These are phyloP conservation scores for Plectosphaerella cucumerina DNA, from an alignment of 2,329 filamentous ascomycete species.

Conservation along the genomic window DNA sequence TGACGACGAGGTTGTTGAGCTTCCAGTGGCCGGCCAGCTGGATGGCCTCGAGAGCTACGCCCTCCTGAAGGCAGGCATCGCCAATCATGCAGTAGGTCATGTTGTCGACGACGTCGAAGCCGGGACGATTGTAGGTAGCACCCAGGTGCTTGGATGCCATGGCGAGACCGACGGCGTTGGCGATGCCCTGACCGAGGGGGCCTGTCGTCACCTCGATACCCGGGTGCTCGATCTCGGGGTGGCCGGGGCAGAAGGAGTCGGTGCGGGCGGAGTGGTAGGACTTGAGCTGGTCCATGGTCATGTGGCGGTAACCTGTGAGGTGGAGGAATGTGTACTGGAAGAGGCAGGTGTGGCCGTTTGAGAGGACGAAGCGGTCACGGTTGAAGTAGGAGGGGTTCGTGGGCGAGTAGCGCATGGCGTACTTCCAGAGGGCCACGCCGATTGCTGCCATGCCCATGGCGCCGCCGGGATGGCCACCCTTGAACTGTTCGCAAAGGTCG, in stretches of 20 bases:
- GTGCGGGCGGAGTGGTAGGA: conserved; percentile 29
- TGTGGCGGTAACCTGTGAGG: conserved; percentile 42
- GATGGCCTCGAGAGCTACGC: conserved; percentile 50
- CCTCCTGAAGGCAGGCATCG: conserved; percentile 52
- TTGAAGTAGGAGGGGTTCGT: conserved; percentile 50
- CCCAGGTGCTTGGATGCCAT: conserved; percentile 49
- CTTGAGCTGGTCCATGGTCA: conserved; percentile 49
- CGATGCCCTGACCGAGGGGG: conserved; percentile 51
- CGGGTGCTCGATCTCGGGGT: conserved; percentile 50
- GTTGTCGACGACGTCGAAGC: conserved; percentile 42
- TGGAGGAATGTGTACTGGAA: conserved; percentile 48
- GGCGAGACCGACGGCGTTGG: conserved; percentile 52
- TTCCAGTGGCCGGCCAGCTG: conserved; percentile 46
- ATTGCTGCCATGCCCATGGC: conserved; percentile 32
- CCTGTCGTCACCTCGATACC: conserved; percentile 55
- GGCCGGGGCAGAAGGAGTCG: conserved; percentile 44
- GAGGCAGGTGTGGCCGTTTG: conserved; percentile 49
- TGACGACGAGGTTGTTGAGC: conserved; percentile 47
- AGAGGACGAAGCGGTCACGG: conserved; percentile 55
- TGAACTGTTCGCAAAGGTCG: conserved; percentile 55
- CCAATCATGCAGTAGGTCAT: conserved; percentile 51
- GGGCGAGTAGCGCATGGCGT: conserved; percentile 55
- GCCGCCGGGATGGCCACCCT: conserved; percentile 48
- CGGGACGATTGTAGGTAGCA: conserved; percentile 46
- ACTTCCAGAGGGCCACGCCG: conserved; percentile 46